phyloP scores from a whole-genome alignment of 805 yeast genomes.

The Scheffersomyces ergatensis region DNA sequence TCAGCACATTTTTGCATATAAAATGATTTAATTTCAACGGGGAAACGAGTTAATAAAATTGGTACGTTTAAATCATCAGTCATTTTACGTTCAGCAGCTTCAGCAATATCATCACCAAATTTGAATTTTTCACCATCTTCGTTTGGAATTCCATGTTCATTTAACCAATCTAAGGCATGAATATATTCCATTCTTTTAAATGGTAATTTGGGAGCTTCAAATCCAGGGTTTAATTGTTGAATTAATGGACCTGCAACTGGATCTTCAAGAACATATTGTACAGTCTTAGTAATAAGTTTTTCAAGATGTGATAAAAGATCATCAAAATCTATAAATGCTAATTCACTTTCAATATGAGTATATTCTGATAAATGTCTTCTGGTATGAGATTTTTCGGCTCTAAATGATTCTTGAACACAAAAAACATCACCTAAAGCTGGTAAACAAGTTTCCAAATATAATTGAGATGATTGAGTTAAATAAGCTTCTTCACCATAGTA shows the following conservation, averaged over 20 bases:
- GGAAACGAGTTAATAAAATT: conserved; percentile 89
- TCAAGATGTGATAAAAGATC: conserved; percentile 86
- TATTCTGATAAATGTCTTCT: conserved; percentile 97
- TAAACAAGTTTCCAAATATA: conserved; percentile 92
- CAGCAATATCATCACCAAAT: conserved; percentile 99
- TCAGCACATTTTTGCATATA: conserved; percentile 93
- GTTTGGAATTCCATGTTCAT: conserved; percentile 90
- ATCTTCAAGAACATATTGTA: conserved; percentile 78
- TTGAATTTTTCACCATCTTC: conserved; percentile 92
- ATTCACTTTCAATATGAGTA: conserved; percentile 95
- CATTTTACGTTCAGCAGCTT: conserved; percentile 99
- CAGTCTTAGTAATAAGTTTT: conserved; percentile 63
- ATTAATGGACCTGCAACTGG: conserved; percentile 90
- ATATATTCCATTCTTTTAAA: conserved; percentile 89
- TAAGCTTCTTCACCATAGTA: conserved; percentile 97
- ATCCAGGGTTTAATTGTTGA: conserved; percentile 88
- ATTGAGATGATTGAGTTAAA: conserved; percentile 95
- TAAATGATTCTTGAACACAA: conserved; percentile 97
- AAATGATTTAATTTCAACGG: conserved; percentile 94
- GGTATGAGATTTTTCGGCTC: conserved; percentile 98
- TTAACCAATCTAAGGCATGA: conserved; percentile 92
- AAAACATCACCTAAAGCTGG: conserved; percentile 97
- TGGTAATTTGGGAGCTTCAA: conserved; percentile 78
- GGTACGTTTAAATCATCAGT: conserved; percentile 93
- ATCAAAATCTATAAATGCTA: conserved; percentile 83